Conservation (phyloP, 2,329 filamentous ascomycete genomes). For the Furcasterigmium sp. region DNA sequence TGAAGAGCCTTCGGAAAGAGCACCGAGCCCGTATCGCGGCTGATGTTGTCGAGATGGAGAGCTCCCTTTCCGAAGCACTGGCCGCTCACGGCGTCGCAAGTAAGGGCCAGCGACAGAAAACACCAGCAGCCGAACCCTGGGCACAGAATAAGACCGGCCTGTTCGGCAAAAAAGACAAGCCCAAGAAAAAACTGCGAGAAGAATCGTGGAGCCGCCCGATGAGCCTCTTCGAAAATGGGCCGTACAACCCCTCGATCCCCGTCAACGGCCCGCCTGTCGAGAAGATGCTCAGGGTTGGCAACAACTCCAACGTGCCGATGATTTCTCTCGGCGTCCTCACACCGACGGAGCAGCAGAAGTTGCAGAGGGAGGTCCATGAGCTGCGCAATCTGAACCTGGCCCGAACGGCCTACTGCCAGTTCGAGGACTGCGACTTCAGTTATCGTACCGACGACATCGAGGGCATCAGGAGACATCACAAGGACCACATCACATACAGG, state of each 20-base stretch:
- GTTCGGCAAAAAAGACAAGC: neutral
- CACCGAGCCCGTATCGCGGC: too few species aligned
- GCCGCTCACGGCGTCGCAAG: neutral
- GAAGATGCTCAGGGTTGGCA: constrained; percentile 25
- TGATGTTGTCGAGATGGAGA: too few species aligned
- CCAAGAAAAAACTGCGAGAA: constrained; percentile 17
- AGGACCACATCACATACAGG: constrained; percentile 24
- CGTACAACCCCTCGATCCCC: constrained; percentile 25
- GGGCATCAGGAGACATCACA: constrained; percentile 26
- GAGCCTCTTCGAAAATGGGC: constrained; percentile 19
- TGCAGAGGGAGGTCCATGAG: constrained; percentile 27
- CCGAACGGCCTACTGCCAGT: constrained; percentile 31
- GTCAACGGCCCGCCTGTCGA: constrained; percentile 28
- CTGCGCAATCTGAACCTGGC: constrained; percentile 27
- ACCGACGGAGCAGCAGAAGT: constrained; percentile 28
- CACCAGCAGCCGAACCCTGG: too few species aligned
- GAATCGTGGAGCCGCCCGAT: constrained; percentile 19
- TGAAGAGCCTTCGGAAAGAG: too few species aligned
- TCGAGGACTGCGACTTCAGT: constrained; percentile 26
- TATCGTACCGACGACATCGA: constrained; percentile 22
- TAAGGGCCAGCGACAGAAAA: too few species aligned
- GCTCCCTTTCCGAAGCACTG: neutral
- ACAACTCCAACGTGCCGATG: constrained; percentile 25
- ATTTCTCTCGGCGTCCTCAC: constrained; percentile 33
- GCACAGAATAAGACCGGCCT: neutral